These are phyloP conservation scores for Sphaerostilbella broomeana DNA, from an alignment of 2,329 filamentous ascomycete species.

Conservation along the genomic window DNA sequence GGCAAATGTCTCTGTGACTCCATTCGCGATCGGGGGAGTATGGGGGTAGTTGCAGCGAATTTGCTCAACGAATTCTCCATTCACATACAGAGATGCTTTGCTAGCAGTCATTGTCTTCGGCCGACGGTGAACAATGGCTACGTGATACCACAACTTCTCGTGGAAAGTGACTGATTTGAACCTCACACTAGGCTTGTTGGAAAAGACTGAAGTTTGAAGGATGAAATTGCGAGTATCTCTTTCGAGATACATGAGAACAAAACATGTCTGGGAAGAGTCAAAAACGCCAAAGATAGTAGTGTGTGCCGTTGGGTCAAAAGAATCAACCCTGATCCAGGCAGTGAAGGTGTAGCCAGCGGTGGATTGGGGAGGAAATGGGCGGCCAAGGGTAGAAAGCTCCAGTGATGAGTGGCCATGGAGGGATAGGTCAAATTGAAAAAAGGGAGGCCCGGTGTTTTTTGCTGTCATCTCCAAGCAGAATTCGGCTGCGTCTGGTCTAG, in stretches of 20 bases:
- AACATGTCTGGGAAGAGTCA: slow-evolving; percentile 86
- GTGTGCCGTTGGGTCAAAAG: slow-evolving; percentile 76
- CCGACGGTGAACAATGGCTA: slow-evolving; percentile 78
- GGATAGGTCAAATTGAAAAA: slow-evolving; percentile 91
- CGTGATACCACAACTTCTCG: slow-evolving; percentile 82
- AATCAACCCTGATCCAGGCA: slow-evolving; percentile 82
- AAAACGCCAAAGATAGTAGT: slow-evolving; percentile 96
- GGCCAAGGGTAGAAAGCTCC: slow-evolving; percentile 79
- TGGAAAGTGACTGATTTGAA: slow-evolving; percentile 81
- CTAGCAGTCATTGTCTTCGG: slow-evolving; percentile 68
- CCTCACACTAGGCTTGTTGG: slow-evolving; percentile 78
- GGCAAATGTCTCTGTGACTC: slow-evolving; percentile 61
- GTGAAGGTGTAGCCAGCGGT: slow-evolving; percentile 84
- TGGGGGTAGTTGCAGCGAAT: slow-evolving; percentile 82
- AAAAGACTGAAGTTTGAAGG: slow-evolving; percentile 87
- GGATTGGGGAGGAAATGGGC: slow-evolving; percentile 73
- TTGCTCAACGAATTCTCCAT: slow-evolving; percentile 92
- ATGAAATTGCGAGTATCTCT: slow-evolving; percentile 92
- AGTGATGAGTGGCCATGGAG: slow-evolving; percentile 82
- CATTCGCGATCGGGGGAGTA: slow-evolving; percentile 58
- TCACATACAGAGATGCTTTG: slow-evolving; percentile 80
- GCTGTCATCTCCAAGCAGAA: slow-evolving; percentile 70
- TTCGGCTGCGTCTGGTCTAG: slow-evolving; percentile 50
- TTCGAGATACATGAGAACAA: slow-evolving; percentile 88
- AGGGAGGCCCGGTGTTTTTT: slow-evolving; percentile 69